phyloP scores from a whole-genome alignment of 2,329 filamentous ascomycete genomes.

The Penicillium fuscoglaucum region DNA sequence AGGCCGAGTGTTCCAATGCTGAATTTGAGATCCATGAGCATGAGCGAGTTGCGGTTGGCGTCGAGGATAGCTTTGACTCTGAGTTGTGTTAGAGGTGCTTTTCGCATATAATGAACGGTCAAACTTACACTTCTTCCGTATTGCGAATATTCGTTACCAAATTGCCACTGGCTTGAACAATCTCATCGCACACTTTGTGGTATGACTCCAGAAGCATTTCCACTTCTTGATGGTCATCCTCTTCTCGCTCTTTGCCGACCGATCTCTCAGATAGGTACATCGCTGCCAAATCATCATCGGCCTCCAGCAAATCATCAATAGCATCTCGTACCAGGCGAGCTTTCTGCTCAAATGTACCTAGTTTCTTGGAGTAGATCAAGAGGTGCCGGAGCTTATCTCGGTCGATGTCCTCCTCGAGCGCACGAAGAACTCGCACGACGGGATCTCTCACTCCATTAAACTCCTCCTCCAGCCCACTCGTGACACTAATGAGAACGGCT shows the following conservation, averaged over 20 bases:
- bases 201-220: slow-evolving; percentile 97
- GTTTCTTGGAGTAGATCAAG: slow-evolving; percentile 89
- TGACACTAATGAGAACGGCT: slow-evolving; percentile 91
- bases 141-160: slow-evolving; percentile 93
- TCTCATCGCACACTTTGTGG: slow-evolving; percentile 96
- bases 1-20: slow-evolving; percentile 93
- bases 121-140: slow-evolving; percentile 89
- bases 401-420: slow-evolving; percentile 95
- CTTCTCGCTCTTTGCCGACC: slow-evolving; percentile 68
- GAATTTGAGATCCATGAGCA: slow-evolving; percentile 96
- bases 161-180: slow-evolving; percentile 92
- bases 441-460: slow-evolving; percentile 93
- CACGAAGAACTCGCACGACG: slow-evolving; percentile 81
- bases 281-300: slow-evolving; percentile 87
- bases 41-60: slow-evolving; percentile 95
- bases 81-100: slow-evolving; percentile 19
- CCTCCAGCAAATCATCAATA: slow-evolving; percentile 91
- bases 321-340: slow-evolving; percentile 90
- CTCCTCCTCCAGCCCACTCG: slow-evolving; percentile 85
- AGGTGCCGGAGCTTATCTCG: slow-evolving; percentile 87
- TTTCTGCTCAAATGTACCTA: slow-evolving; percentile 97
- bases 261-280: slow-evolving; percentile 96
- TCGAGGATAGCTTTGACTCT: slow-evolving; percentile 96
- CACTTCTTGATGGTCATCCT: slow-evolving; percentile 91
- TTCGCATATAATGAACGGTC: not conserved